Percentiles rank a stretch among this genome's conserved stretches.
These are phyloP conservation scores for Sphaerosporella brunnea DNA, from an alignment of 495 filamentous ascomycete genomes.

Conservation along the genomic window DNA sequence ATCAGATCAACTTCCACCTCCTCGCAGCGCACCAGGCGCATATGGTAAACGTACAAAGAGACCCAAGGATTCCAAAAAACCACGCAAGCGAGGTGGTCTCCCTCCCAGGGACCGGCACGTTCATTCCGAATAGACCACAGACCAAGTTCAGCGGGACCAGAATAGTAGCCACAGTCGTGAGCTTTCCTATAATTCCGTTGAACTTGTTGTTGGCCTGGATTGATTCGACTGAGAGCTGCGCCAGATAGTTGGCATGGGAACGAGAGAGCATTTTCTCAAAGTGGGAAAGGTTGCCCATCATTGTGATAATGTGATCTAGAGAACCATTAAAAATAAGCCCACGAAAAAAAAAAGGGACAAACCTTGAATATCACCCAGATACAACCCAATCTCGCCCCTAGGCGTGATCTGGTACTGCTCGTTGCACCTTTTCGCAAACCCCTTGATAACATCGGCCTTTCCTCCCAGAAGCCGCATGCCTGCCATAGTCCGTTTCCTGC, in stretches of 20 bases:
- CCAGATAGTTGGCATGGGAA: slow-evolving; percentile 90
- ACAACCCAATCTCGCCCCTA: slow-evolving; percentile 83
- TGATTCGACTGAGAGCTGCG: slow-evolving; percentile 37
- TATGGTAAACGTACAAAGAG: slow-evolving; percentile 58
- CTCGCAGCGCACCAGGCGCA: slow-evolving; percentile 69
- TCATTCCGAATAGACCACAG: slow-evolving; percentile 98
- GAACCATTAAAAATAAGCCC: no score
- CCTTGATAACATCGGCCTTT: slow-evolving; percentile 97
- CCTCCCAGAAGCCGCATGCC: slow-evolving; percentile 84
- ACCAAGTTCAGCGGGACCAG: slow-evolving; percentile 97
- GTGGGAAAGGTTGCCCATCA: slow-evolving; percentile 86
- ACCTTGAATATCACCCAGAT: slow-evolving; percentile 83
- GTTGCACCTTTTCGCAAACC: slow-evolving; percentile 96
- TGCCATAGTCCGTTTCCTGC: slow-evolving; percentile 90
- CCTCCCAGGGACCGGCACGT: slow-evolving; percentile 84
- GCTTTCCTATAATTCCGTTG: slow-evolving; percentile 89
- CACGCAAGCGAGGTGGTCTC: slow-evolving; percentile 36
- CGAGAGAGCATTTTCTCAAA: slow-evolving; percentile 89
- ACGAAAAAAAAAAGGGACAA: no score
- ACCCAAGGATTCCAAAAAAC: slow-evolving; percentile 53
- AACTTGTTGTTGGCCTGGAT: slow-evolving; percentile 77
- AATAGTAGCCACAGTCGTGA: slow-evolving; percentile 91
- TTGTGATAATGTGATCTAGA: slow-evolving; percentile 84
- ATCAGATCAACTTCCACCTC: slow-evolving; percentile 30
- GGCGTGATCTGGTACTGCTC: slow-evolving; percentile 96